Base-by-base conservation (phyloP, 2,329 filamentous ascomycete genomes). In the Colletotrichum sojae region DNA sequence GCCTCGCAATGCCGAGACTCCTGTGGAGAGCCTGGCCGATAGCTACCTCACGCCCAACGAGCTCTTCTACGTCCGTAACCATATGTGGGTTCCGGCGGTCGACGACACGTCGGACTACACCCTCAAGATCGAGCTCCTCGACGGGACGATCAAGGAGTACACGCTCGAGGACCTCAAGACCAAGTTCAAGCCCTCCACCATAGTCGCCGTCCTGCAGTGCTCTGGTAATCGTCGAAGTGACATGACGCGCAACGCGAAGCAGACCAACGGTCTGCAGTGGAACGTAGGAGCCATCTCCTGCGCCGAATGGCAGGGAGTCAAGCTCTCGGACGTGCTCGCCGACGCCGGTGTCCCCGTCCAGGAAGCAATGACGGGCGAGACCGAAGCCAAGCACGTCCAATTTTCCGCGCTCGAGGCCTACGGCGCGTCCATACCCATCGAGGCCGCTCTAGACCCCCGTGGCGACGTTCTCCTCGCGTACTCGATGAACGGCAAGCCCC, bases 401-500 rank as follows among this genome's bases (percentile, higher is more conserved):
- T 88, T 91, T 73, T 81, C 84, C 9, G 87, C 87, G 13, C 79
- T 88, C 55, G 88, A 91, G 76, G 87, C 89, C 15, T 90, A 91
- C 74, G 85, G 85, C 67, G 83, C 89, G 15, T 90, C 86, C 45
- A 90, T 91, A 53, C 88, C 89, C 1, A 82, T 91, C 56, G 79
- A 83, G 40, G 86, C 89, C 22, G 87, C 87, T 0, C 76, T 90
- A 18, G 88, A 91, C 57, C 86, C 87, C 0, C 83, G 84, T 43
- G 88, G 86, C 61, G 91, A 93, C 71, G 91, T 92, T 6, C 79
- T 93, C 31, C 81, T 92, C 0, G 90, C 90, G 0, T 92, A 89
- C 73, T 83, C 84, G 55, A 93, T 93, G 91, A 92, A 92, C 71
- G 90, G 88, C 57, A 76, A 85, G 66, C 83, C 88, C 0, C 80